Percentiles rank a stretch among this genome's conserved stretches.
These are phyloP conservation scores for Blastobotrys illinoisensis DNA, from an alignment of 1,139 yeast genomes.

Conservation along the genomic window DNA sequence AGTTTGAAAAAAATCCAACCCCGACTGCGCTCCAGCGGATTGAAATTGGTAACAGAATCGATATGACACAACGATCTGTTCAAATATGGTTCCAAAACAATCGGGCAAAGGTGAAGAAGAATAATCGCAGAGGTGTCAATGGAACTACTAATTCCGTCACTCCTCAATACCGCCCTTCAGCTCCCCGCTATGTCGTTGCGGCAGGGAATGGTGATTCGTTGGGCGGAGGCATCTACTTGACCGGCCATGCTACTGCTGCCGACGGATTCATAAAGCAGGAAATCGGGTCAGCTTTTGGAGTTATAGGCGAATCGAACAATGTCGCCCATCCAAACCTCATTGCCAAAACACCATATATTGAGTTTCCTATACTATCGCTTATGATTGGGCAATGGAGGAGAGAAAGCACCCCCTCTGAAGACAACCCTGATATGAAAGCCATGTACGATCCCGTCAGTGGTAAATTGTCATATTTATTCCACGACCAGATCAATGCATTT, in stretches of 20 bases:
- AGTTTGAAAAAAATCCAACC: constrained; percentile 64
- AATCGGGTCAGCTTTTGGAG: neutral
- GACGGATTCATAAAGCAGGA: neutral
- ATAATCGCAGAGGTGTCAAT: neutral
- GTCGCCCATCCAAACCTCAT: neutral
- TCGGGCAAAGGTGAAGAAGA: constrained; percentile 71
- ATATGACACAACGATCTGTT: constrained; percentile 87
- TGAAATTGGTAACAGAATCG: constrained; percentile 66
- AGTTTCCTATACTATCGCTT: neutral
- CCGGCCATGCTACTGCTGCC: neutral
- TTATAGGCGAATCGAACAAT: neutral
- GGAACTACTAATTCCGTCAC: neutral
- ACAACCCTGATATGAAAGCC: neutral
- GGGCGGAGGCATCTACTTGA: neutral
- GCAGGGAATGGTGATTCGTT: neutral
- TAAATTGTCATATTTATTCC: neutral
- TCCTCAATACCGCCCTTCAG: neutral
- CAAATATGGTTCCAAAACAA: constrained; percentile 94
- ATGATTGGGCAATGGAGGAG: neutral
- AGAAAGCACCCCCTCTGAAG: neutral
- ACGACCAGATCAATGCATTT: neutral
- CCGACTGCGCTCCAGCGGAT: constrained; percentile 48
- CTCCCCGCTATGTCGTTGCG: neutral
- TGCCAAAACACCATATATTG: neutral
- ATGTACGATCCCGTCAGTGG: neutral